Evolutionary conservation across 192 early-diverging fungal species (phyloP), one percentile per base, ranked within the genome.

Genomic region (Fimicolochytrium jonesii): DNA sequence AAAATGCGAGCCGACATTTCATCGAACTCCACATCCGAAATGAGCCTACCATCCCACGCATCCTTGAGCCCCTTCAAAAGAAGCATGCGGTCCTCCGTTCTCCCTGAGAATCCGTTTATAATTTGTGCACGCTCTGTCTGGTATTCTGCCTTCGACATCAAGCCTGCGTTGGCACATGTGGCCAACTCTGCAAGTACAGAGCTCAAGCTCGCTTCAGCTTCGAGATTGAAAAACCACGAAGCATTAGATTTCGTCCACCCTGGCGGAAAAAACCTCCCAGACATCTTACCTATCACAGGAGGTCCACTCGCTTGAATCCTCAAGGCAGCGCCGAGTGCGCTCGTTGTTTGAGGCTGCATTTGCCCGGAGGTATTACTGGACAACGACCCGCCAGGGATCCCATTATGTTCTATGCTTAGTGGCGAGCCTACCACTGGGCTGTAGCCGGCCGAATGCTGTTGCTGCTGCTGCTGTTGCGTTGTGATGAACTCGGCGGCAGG

Each of bases 11-110:
- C 57, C 5, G 57, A 44, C 5, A 42, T 42, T 3, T 23, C 3
- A 42, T 59, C 57, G 32, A 59, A 59, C 43, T 59, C 57, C 6
- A 22, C 37, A 46, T 59, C 41, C 22, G 36, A 30, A 18, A 59
- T 6, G 42, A 59, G 6, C 41, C 32, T 42, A 22, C 23, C 57
- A 26, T 59, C 41, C 57, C 57, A 59, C n/a, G 57, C 57, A 45
- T 59, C 57, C 30, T 59, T 59, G 39, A 59, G 57, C 0, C 28
- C 26, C 44, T 45, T 59, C 25, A 59, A 43, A n/a, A 45, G 18
- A 15, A 31, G 18, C 57, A 59, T 59, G n/a, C 43, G 57, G 39
- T 59, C 57, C 28, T 42, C 57, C 18, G 26, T 32, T 6, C 30
- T 17, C 39, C 22, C 57, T 26, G 39, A n/a, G 28, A 59, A 59